Base-by-base conservation (phyloP, 2,329 filamentous ascomycete species). In the Lachnellula willkommii region DNA sequence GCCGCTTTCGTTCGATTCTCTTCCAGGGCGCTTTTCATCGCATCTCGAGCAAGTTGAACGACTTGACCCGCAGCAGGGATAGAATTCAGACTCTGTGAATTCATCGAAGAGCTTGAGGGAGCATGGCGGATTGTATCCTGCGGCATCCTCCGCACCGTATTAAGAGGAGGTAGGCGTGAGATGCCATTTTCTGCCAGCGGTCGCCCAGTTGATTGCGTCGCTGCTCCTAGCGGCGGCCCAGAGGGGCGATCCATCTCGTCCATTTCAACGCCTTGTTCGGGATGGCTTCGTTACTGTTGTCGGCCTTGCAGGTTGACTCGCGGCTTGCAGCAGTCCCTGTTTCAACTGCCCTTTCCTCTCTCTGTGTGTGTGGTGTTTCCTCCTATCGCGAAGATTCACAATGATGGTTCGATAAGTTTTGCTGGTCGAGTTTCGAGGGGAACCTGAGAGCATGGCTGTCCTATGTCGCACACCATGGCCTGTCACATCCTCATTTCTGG, bases 11-110 rank as follows among this genome's bases (percentile, higher is more conserved):
- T 81, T 64, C 79, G 78, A 62, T 87, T 85, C 68, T 85, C 85
- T 63, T 84, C 79, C 56, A 87, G 74, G 53, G 87, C 86, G 64
- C 77, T 79, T 60, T 80, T 79, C 79, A 90, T 87, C 46, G 84
- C 84, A 64, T 87, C 82, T 63, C 79, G 80, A 37, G 83, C 84
- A 49, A 88, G 76, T 54, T 76, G 75, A 51, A 89, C 81, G 60
- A 89, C 83, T 69, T 89, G 83, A 45, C 74, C 75, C 40, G 84
- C 74, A 32, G 28, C 28, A 17, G 84, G 79, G 67, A 85, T 76
- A 52, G 79, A 76, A 14, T 72, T 70, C 3, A 32, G 9, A 32
- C 9, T 32, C n/a, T 74, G 74, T 15, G 78, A 71, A 12, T 79
- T 77, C 47, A 84, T 70, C 14, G 73, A 66, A 8, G 66, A 77